Evolutionary conservation across 1,284 basidiomycete species (phyloP), one percentile per base, ranked within the genome.

Genomic region (Takashimella tepidaria): DNA sequence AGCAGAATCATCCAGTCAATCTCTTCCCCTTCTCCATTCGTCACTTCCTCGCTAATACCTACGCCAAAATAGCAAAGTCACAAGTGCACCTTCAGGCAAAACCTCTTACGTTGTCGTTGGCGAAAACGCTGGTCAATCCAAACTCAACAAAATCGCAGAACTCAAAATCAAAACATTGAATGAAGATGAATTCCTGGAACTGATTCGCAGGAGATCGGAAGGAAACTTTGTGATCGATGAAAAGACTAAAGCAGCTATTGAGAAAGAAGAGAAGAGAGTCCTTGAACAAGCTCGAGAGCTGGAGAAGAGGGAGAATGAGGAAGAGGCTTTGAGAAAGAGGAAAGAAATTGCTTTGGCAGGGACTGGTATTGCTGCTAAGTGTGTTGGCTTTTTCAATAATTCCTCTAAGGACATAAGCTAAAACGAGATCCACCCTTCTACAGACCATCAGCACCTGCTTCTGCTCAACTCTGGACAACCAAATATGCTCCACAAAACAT

Each of bases 51-150:
- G 21, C 23, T 40, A 12, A 12, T 48, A 31, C 41, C 49, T 47
- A 51, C 21, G n/a, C 22, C 50, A 23, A 26, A 53, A 5, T 65
- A 93, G 91, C 3, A 88, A 88, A 45, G 89, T 98, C 12, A 89
- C 89, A 0, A 79, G 82, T 1, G 86, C 89, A 23, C 93, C 93
- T 0, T 98, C 95, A 0, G 86, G 87, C 31, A 92, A 88, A 68
- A 99, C 95, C 0, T 84, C 85, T 27, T 98, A 84, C 63, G 92
- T 98, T 46, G 82, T 99, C 8, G 74, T 98, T 0, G 96, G 96
- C 1, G 82, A 85, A 22, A 86, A 88, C 49, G 91, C 95, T 0
- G 96, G 96, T 0, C 85, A 86, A 0, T 83, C 84, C 54, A 98
- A 99, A 72, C 76, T 98, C 23, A 82, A 82, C 12, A 85, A 85